These are phyloP conservation scores for Guadua angustifolia DNA, from an alignment of 176 grass and related monocot genomes.

Conservation along the genomic window DNA sequence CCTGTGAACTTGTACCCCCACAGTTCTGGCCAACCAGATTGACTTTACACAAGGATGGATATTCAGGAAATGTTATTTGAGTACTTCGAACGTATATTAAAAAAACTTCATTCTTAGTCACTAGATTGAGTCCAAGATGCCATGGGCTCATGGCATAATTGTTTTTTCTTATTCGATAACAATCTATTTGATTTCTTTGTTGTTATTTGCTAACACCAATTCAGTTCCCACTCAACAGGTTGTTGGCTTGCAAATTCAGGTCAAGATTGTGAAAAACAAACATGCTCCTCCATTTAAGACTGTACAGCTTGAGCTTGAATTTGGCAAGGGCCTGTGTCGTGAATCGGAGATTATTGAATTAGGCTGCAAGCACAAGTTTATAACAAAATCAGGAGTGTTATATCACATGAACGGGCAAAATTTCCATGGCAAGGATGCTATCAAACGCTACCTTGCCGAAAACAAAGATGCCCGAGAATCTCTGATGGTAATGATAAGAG, in stretches of 20 bases:
- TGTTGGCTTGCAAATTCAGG: conserved; percentile 58
- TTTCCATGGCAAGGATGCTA: conserved; percentile 66
- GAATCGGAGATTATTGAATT: conserved; percentile 67
- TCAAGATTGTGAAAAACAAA: conserved; percentile 83
- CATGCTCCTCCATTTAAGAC: conserved; percentile 70
- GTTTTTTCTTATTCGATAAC: background rate
- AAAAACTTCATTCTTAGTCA: background rate
- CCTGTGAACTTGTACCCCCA: background rate
- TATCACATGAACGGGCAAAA: conserved; percentile 43
- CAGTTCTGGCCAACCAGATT: background rate
- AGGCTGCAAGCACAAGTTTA: conserved; percentile 54
- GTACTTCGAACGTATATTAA: background rate
- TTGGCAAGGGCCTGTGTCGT: conserved; percentile 64
- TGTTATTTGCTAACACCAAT: background rate
- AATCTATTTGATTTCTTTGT: background rate
- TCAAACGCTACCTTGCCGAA: conserved; percentile 54
- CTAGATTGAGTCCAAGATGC: background rate
- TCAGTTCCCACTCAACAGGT: background rate
- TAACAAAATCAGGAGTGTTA: conserved; percentile 53
- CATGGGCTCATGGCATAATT: background rate
- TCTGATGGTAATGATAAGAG: conserved; percentile 46
- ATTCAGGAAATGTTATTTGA: background rate
- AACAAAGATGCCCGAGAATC: conserved; percentile 52
- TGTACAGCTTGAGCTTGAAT: conserved; percentile 67
- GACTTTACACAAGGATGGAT: background rate